A percentile compares a stretch with the other conserved stretches of the same genome.
phyloP scores from a whole-genome alignment of 306 rosid genomes.

The Dryas alaskensis region DNA sequence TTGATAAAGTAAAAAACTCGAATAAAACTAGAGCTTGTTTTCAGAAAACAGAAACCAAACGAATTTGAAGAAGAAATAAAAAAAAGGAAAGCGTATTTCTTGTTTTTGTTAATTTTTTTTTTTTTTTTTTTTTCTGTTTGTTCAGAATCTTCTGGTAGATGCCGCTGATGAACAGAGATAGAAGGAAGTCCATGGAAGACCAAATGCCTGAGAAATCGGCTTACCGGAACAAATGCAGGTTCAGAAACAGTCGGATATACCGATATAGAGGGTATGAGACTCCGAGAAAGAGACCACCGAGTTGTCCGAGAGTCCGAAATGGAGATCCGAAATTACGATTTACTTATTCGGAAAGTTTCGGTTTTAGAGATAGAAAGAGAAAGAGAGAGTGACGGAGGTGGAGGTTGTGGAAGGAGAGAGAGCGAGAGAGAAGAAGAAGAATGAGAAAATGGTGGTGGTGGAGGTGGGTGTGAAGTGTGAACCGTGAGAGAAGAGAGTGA shows the following conservation, averaged over 20 bases:
- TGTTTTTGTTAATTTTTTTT: not conserved
- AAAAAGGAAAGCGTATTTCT: not conserved
- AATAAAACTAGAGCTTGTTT: not conserved
- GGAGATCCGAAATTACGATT: slow-evolving; percentile 36
- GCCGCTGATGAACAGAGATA: not conserved
- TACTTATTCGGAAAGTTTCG: slow-evolving; percentile 1
- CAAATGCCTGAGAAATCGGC: slow-evolving; percentile 31
- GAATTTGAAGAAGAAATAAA: not conserved
- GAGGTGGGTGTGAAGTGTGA: slow-evolving; percentile 33
- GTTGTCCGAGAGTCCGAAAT: slow-evolving; percentile 23
- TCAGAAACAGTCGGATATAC: not conserved
- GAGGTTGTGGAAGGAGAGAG: not conserved
- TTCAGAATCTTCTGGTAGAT: slow-evolving; percentile 9
- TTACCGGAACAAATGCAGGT: slow-evolving; percentile 50
- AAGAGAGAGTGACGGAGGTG: slow-evolving; percentile 6
- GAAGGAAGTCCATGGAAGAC: not conserved
- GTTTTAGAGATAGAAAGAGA: slow-evolving; percentile 1
- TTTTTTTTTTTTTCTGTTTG: not conserved
- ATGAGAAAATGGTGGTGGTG: slow-evolving; percentile 28
- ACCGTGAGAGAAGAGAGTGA: slow-evolving; percentile 33
- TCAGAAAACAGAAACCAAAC: slow-evolving; percentile 8
- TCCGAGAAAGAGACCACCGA: slow-evolving; percentile 20
- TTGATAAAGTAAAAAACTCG: slow-evolving; percentile 9
- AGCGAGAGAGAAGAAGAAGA: slow-evolving; percentile 6
- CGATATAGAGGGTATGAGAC: slow-evolving; percentile 9